Percentiles rank a stretch among this genome's conserved stretches.
phyloP scores from a whole-genome alignment of 352 stramenopile genomes.

The Globisporangium cylindrosporum region DNA sequence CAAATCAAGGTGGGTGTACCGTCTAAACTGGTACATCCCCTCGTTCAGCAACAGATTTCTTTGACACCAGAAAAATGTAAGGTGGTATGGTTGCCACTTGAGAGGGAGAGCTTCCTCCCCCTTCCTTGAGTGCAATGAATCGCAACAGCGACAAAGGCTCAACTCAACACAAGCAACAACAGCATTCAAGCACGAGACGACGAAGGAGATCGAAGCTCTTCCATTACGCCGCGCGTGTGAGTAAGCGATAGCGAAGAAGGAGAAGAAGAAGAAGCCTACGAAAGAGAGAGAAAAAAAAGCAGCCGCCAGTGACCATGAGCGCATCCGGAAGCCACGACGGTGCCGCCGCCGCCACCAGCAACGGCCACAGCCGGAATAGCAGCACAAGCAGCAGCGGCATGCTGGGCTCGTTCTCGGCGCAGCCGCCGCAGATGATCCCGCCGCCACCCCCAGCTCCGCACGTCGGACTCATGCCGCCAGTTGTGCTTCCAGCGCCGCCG shows the following conservation, averaged over 20 bases:
- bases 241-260: not conserved
- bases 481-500: slow-evolving; percentile 16
- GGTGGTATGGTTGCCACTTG: not conserved
- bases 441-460: slow-evolving; percentile 16
- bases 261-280: no score
- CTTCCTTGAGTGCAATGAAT: not conserved
- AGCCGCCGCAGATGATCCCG: slow-evolving; percentile 27
- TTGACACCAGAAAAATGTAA: not conserved
- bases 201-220: slow-evolving; percentile 3
- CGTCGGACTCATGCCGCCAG: slow-evolving; percentile 15
- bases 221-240: slow-evolving; percentile 1
- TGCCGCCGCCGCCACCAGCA: slow-evolving; percentile 11
- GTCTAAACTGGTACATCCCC: not conserved
- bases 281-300: not conserved
- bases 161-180: slow-evolving; percentile 1
- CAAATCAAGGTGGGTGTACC: not conserved
- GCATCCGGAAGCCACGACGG: slow-evolving; percentile 8
- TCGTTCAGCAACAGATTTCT: not conserved
- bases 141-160: slow-evolving; percentile 4
- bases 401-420: slow-evolving; percentile 14
- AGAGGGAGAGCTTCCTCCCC: slow-evolving; percentile 3
- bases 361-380: slow-evolving; percentile 42
- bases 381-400: slow-evolving; percentile 37
- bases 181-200: not conserved
- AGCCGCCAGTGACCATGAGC: slow-evolving; percentile 6